Evolutionary conservation across 805 yeast genomes (phyloP).

Genomic region (Wickerhamiella azyma): DNA sequence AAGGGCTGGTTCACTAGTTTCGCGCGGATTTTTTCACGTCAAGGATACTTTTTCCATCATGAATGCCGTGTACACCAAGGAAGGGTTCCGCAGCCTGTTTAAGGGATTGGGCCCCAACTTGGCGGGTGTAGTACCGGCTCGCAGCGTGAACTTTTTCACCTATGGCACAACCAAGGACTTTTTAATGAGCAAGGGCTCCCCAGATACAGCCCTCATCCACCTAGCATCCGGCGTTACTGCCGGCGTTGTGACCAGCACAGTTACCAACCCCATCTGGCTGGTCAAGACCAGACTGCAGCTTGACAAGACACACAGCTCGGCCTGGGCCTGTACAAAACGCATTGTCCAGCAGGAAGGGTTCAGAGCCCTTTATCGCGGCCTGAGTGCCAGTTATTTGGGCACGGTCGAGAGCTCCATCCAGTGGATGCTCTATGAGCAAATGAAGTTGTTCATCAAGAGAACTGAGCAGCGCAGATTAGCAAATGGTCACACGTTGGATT

Average conservation of each 20-base stretch:
- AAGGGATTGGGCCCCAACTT: slow-evolving; percentile 93
- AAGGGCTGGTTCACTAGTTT: slow-evolving; percentile 18
- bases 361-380: slow-evolving; percentile 70
- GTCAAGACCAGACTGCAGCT: slow-evolving; percentile 88
- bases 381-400: slow-evolving; percentile 88
- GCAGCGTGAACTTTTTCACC: slow-evolving; percentile 91
- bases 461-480: slow-evolving; percentile 32
- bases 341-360: slow-evolving; percentile 69
- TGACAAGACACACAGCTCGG: slow-evolving; percentile 43
- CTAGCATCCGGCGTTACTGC: slow-evolving; percentile 78
- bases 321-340: slow-evolving; percentile 67
- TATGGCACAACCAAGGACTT: slow-evolving; percentile 86
- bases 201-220: slow-evolving; percentile 60
- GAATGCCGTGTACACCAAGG: slow-evolving; percentile 49
- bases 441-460: slow-evolving; percentile 55
- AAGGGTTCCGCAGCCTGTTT: slow-evolving; percentile 78
- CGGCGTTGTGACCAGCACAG: slow-evolving; percentile 88
- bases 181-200: slow-evolving; percentile 55
- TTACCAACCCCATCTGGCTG: slow-evolving; percentile 96
- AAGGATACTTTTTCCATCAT: slow-evolving; percentile 69
- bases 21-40: slow-evolving; percentile 56
- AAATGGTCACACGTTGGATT: slow-evolving; percentile 27
- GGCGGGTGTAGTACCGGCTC: slow-evolving; percentile 95
- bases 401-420: slow-evolving; percentile 86
- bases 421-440: slow-evolving; percentile 94